Percentiles rank a stretch among this genome's conserved stretches.
phyloP scores from a whole-genome alignment of 73 alveolate species.

The Effrenium voratum region DNA sequence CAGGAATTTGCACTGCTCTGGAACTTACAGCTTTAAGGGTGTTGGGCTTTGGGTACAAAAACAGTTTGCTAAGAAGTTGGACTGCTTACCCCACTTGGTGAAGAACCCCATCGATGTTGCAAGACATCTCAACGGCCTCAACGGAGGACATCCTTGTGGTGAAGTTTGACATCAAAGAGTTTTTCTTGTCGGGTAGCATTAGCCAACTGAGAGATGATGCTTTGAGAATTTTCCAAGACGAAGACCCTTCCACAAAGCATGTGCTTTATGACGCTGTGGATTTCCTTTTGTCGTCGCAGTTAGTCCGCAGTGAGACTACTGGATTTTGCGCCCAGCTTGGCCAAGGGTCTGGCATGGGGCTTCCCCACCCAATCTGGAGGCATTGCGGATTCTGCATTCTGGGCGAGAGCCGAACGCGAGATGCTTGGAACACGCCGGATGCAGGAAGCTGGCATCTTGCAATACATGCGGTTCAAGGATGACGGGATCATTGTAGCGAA shows the following conservation, averaged over 20 bases:
- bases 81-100: not conserved
- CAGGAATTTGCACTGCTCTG: conserved; percentile 10
- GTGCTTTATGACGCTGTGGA: not conserved
- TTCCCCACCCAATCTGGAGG: conserved; percentile 24
- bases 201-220: not conserved
- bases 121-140: not conserved
- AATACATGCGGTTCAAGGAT: not conserved
- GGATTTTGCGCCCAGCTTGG: not conserved
- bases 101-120: not conserved
- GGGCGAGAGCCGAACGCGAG: not conserved
- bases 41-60: conserved; percentile 9
- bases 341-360: conserved; percentile 44
- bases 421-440: not conserved
- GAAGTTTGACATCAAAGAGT: conserved; percentile 39
- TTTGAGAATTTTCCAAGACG: not conserved
- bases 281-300: not conserved
- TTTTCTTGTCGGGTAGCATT: not conserved
- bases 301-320: not conserved
- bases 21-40: not conserved
- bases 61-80: not conserved
- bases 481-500: not conserved
- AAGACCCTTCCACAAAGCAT: not conserved
- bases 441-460: not conserved
- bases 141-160: not conserved
- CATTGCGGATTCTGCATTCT: conserved; percentile 41